A percentile compares a stretch with the other conserved stretches of the same genome.
Evolutionary conservation across 768 basidiomycete genomes (phyloP).

Genomic region (Kwoniella europaea): DNA sequence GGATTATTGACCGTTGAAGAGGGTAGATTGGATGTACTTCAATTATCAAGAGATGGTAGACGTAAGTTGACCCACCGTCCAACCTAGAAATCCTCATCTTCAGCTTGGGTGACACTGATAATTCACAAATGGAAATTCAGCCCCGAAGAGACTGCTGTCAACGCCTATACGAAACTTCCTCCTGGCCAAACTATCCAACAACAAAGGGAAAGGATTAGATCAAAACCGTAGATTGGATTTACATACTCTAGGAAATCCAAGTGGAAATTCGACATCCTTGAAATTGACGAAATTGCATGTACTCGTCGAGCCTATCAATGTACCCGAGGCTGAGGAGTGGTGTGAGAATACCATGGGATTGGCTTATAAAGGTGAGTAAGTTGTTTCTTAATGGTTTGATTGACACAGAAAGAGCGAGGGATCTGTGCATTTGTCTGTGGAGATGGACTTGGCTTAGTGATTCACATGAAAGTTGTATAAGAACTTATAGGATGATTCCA

Average conservation of each 20-base stretch:
- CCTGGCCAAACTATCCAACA: constrained; percentile 18
- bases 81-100: no score
- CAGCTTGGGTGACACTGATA: no score
- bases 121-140: no score
- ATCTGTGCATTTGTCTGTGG: no score
- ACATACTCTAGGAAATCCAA: constrained; percentile 32
- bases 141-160: constrained; percentile 46
- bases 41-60: constrained; percentile 48
- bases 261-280: constrained; percentile 7
- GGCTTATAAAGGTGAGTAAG: constrained; percentile 38
- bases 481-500: no score
- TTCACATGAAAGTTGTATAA: no score
- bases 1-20: constrained; percentile 52
- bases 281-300: constrained; percentile 45
- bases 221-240: constrained; percentile 41
- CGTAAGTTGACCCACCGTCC: no score
- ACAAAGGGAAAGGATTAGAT: constrained; percentile 5
- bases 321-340: constrained; percentile 48
- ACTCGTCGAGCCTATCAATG: constrained; percentile 43
- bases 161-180: constrained; percentile 39
- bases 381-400: neutral
- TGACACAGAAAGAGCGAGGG: no score
- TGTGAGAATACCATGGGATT: constrained; percentile 34
- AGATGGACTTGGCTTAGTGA: no score
- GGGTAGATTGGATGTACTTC: constrained; percentile 45